Evolutionary conservation across 2,329 filamentous ascomycete species (phyloP), one percentile per base, ranked within the genome.

Genomic region (Tympanopsis confertula): DNA sequence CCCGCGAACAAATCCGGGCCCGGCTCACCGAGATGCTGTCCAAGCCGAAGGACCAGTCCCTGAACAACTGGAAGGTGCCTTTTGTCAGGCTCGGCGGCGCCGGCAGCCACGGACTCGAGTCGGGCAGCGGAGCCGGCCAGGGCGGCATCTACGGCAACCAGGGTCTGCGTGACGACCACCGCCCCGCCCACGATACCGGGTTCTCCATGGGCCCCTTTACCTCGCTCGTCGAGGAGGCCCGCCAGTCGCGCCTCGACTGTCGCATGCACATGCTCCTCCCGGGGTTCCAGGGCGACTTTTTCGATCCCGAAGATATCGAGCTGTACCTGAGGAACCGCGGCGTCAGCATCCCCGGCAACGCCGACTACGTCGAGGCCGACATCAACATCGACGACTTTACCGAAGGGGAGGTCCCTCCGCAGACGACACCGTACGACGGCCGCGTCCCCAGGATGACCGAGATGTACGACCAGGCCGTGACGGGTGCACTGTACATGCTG

Each of bases 231-330:
- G 58, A 59, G 20, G 46, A 58, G 1, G 53, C 61, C 1, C 55
- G 62, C 14, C 65, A 70, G 19, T 52, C 58, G 4, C 47, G 57
- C 15, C 46, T 78, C 5, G 60, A 66, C 26, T 50, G 55, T 12
- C 61, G 65, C 13, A 63, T 82, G 45, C 60, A 60, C 15, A 67
- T 72, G 44, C 67, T 65, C 28, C 54, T 78, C 5, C 66, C 71
- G 1, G 81, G 75, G 0, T 82, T 79, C 42, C 71, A 82, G 41
- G 83, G 83, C 4, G 74, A 84, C 37, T 91, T 85, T 65, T 84
- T 82, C 46, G 84, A 91, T 50, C 62, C 77, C 0, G 71, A 84
- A 41, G 86, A 91, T 52, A 78, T 87, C 0, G 82, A 91, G 54
- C 66, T 72, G 12, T 91, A 87, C 50, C 60, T 93, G 3, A 69